Conservation (phyloP, 257 asterid genomes). For the Fraxinus quadrangulata region DNA sequence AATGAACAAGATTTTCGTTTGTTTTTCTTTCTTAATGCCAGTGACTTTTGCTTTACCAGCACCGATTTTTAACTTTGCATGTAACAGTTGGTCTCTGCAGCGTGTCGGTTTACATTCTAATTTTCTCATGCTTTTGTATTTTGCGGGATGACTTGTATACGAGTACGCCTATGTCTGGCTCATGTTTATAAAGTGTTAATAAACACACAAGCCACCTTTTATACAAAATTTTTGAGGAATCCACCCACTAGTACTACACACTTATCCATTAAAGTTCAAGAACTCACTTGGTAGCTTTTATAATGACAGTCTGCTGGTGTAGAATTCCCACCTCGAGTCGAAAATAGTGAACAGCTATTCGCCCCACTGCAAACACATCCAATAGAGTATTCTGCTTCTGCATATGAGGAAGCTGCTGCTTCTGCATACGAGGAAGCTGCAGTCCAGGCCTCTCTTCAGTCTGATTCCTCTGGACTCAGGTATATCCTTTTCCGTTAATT, state of each 20-base stretch:
- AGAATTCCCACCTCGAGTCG: slow-evolving; percentile 92
- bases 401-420: slow-evolving; percentile 89
- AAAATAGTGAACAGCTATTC: slow-evolving; percentile 78
- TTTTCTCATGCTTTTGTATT: neutral
- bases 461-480: slow-evolving; percentile 96
- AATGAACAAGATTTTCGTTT: neutral
- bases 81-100: neutral
- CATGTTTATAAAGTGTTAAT: too few relatives aligned
- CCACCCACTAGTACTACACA: neutral
- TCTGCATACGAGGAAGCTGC: slow-evolving; percentile 87
- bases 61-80: neutral
- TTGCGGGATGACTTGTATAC: neutral
- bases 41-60: neutral
- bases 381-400: slow-evolving; percentile 48
- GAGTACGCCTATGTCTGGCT: too few relatives aligned
- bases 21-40: neutral
- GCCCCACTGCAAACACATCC: slow-evolving; percentile 97
- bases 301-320: slow-evolving; percentile 76
- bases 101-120: neutral
- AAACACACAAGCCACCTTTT: too few relatives aligned
- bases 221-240: too few relatives aligned
- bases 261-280: neutral
- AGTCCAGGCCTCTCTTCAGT: slow-evolving; percentile 86
- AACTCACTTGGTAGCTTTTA: slow-evolving; percentile 18
- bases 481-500: slow-evolving; percentile 22